Base-by-base conservation (phyloP, 805 yeast species). In the Metschnikowia shivogae region DNA sequence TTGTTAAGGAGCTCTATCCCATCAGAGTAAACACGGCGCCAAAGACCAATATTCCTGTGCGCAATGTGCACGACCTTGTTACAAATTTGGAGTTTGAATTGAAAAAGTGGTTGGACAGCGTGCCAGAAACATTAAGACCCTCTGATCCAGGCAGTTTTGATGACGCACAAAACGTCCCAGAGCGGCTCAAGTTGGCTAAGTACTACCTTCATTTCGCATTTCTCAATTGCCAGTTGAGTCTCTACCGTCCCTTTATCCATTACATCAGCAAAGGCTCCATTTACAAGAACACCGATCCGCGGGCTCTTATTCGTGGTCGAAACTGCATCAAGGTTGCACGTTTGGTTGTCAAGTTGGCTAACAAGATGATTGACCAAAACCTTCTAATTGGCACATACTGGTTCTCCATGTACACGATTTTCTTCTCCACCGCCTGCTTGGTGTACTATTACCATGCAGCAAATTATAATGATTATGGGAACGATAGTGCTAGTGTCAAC, bases 241-340 rank as follows among this genome's bases (percentile, higher is more conserved):
- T 89, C 12, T 89, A 89, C 58, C 77, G 96, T 41, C 97, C 97
- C 1, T 89, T 89, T 60, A 85, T 89, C 53, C 96, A 89, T 65
- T 87, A 84, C 60, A 77, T 85, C 43, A 77, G 87, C 29, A 81
- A 85, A 41, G 80, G 78, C 36, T 47, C 58, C 28, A 56, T 58
- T 37, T 50, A 56, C n/a, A 58, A 60, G 28, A 51, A 57, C 10
- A 58, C 69, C 1, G 85, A 81, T 55, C 76, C 81, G 36, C 72
- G 81, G 47, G 84, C 89, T 13, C 72, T 82, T 32, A 80, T 81
- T 10, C 76, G 89, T 60, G 95, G 96, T 0, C 76, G 84, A 55
- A 86, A 86, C 55, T 89, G 97, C 65, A 83, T 89, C 44, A 81
- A 84, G 53, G 89, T 87, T 8, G 90, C 96, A 0, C 73, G 93